A percentile compares a stretch with the other conserved stretches of the same genome.
Evolutionary conservation across 148 eudicot genomes (phyloP).

Genomic region (Camellia sinensis): DNA sequence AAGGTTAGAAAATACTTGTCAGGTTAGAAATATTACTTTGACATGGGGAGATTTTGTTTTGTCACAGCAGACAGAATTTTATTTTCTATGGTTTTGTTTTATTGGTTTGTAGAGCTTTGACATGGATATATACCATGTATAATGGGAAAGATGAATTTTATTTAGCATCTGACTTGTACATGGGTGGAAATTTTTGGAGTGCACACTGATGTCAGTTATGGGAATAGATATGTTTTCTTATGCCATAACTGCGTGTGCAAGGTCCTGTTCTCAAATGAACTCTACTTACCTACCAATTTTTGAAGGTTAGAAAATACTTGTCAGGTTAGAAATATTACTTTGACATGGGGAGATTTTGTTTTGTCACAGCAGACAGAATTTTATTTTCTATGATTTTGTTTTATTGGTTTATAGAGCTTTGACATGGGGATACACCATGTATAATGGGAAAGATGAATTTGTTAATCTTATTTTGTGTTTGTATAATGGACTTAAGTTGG

Average conservation of each 20-base stretch:
- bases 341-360: neutral
- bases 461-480: neutral
- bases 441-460: neutral
- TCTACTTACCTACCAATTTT: too few species aligned
- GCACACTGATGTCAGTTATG: too few species aligned
- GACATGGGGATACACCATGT: neutral
- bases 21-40: neutral
- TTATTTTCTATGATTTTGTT: neutral
- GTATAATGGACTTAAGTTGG: neutral
- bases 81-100: neutral
- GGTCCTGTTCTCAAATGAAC: too few species aligned
- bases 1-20: neutral
- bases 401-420: neutral
- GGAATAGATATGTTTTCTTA: too few species aligned
- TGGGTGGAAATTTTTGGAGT: too few species aligned
- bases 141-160: neutral
- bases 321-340: neutral
- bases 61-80: neutral
- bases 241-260: too few species aligned
- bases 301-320: neutral
- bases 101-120: neutral
- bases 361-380: neutral
- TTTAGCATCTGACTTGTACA: too few species aligned
- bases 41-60: neutral
- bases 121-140: neutral